These are phyloP conservation scores for Stemphylium lycopersici DNA, from an alignment of 2,329 filamentous ascomycete species.

Conservation along the genomic window DNA sequence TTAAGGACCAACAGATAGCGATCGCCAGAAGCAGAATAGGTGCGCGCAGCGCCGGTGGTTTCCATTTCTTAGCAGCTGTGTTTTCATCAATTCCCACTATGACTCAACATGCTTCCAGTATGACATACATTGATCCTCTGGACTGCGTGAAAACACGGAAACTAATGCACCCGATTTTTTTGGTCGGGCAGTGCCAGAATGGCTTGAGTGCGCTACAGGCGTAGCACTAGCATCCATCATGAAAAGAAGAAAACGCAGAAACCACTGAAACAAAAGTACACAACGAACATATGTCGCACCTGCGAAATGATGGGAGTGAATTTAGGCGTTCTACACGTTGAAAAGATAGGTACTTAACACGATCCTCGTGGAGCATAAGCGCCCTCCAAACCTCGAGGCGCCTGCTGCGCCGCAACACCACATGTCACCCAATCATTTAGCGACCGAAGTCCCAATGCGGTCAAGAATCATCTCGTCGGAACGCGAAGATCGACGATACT, in stretches of 20 bases:
- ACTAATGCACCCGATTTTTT: neutral
- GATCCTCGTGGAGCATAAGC: constrained; percentile 5
- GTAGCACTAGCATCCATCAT: neutral
- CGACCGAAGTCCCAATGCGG: constrained; percentile 5
- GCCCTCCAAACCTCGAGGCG: constrained; percentile 10
- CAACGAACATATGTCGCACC: neutral
- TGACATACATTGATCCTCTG: neutral
- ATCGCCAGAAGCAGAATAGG: constrained; percentile 20
- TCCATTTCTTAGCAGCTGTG: constrained; percentile 19
- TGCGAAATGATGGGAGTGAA: neutral
- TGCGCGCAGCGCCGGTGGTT: constrained; percentile 24
- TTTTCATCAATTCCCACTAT: neutral
- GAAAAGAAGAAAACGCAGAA: neutral
- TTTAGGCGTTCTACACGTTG: constrained; percentile 1
- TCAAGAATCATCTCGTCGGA: neutral
- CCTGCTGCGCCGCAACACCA: constrained; percentile 9
- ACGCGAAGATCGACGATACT: neutral
- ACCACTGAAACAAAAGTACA: neutral
- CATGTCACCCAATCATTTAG: constrained; percentile 10
- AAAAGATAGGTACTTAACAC: constrained; percentile 12
- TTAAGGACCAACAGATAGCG: constrained; percentile 38
- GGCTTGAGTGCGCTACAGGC: neutral
- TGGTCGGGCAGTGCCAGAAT: neutral
- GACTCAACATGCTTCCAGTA: neutral
- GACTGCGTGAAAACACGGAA: neutral